phyloP scores from a whole-genome alignment of 2,329 filamentous ascomycete species.

The Penicillium sp. region DNA sequence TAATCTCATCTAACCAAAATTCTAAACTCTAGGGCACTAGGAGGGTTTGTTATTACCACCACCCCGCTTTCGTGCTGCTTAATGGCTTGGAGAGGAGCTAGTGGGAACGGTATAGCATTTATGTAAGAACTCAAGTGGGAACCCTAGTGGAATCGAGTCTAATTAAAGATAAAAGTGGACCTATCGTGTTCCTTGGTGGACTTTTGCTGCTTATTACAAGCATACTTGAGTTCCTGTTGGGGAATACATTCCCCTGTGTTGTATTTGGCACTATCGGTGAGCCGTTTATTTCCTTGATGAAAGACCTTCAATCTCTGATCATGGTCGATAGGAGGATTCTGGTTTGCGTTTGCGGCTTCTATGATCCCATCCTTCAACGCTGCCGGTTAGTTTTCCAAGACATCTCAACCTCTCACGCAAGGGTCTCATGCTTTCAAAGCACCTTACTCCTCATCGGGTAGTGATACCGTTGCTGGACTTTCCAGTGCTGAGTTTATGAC shows the following conservation, averaged over 20 bases:
- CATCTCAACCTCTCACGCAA: too few species aligned
- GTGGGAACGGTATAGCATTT: slow-evolving; percentile 30
- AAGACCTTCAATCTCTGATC: background rate
- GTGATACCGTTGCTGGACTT: slow-evolving; percentile 29
- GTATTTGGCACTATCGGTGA: slow-evolving; percentile 60
- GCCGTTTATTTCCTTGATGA: background rate
- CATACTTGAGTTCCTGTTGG: slow-evolving; percentile 61
- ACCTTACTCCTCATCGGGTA: slow-evolving; percentile 30
- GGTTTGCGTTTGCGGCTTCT: slow-evolving; percentile 60
- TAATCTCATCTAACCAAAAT: background rate
- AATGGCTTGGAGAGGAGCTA: slow-evolving; percentile 33
- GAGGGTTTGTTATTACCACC: slow-evolving; percentile 32
- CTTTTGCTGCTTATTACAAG: slow-evolving; percentile 58
- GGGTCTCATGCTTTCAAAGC: slow-evolving; percentile 13
- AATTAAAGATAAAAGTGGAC: slow-evolving; percentile 41
- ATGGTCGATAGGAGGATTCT: slow-evolving; percentile 50
- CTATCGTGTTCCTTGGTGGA: slow-evolving; percentile 59
- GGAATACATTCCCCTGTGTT: slow-evolving; percentile 63
- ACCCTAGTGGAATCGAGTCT: background rate
- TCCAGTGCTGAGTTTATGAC: slow-evolving; percentile 27
- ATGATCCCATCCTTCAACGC: slow-evolving; percentile 60
- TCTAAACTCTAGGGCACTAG: slow-evolving; percentile 20
- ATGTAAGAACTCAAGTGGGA: slow-evolving; percentile 22
- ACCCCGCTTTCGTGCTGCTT: slow-evolving; percentile 30
- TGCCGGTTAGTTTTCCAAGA: slow-evolving; percentile 40